Conservation (phyloP, 495 filamentous ascomycete genomes). For the Penicillium lagena region DNA sequence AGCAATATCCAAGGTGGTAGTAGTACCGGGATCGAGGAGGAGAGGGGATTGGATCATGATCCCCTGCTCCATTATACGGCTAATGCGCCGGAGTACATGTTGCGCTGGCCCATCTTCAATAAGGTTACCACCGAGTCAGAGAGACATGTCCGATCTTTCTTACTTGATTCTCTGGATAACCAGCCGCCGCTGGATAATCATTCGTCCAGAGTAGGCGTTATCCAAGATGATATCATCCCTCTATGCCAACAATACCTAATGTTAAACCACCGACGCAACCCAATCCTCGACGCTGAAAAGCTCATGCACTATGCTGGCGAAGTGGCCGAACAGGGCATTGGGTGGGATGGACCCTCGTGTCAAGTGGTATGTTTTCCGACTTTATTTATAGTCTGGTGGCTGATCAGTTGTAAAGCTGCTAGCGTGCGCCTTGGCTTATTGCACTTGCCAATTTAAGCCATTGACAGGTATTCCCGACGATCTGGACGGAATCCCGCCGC, state of each 20-base stretch:
- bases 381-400: background rate
- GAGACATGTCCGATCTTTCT: conserved; percentile 16
- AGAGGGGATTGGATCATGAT: conserved; percentile 14
- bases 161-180: conserved; percentile 18
- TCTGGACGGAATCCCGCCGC: conserved; percentile 15
- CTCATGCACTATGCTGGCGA: conserved; percentile 18
- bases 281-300: conserved; percentile 14
- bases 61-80: conserved; percentile 15
- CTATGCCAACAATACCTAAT: conserved; percentile 14
- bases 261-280: conserved; percentile 14
- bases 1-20: conserved; percentile 2
- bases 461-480: conserved; percentile 8
- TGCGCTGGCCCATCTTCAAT: conserved; percentile 20
- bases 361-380: conserved; percentile 15
- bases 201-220: conserved; percentile 7
- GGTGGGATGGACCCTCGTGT: conserved; percentile 21
- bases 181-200: conserved; percentile 1
- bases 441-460: conserved; percentile 11
- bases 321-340: conserved; percentile 16
- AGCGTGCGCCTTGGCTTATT: conserved; percentile 18
- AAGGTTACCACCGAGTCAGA: conserved; percentile 16
- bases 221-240: conserved; percentile 13
- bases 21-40: conserved; percentile 7
- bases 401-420: conserved; percentile 13
- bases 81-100: conserved; percentile 20